These are phyloP conservation scores for Alternaria alternata DNA, from an alignment of 2,329 filamentous ascomycete genomes.

Conservation along the genomic window DNA sequence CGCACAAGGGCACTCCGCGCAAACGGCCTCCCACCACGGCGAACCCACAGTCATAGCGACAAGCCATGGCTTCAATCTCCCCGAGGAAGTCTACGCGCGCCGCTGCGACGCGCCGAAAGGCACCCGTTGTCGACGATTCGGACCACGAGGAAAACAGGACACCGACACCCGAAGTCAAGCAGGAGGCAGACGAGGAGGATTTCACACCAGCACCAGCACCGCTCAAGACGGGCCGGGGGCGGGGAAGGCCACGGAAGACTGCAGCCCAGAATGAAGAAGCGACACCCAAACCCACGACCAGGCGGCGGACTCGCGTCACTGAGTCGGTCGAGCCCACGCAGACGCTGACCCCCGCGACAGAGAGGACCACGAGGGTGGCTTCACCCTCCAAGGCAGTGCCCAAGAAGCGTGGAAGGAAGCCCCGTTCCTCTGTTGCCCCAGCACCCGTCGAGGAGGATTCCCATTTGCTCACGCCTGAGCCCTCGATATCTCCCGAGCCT, in stretches of 20 bases:
- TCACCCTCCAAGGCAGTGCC: conserved; percentile 49
- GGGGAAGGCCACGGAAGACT: conserved; percentile 61
- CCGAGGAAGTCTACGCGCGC: conserved; percentile 67
- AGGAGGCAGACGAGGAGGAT: conserved; percentile 77
- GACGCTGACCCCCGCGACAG: conserved; percentile 66
- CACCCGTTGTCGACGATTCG: conserved; percentile 75
- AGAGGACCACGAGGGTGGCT: conserved; percentile 50
- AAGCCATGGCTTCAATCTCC: conserved; percentile 50
- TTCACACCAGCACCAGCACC: conserved; percentile 74
- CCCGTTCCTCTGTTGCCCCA: conserved; percentile 51
- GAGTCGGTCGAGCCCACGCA: conserved; percentile 67
- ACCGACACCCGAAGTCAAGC: conserved; percentile 60
- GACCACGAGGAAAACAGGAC: conserved; percentile 77
- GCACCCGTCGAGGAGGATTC: conserved; percentile 52
- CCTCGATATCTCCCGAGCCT: conserved; percentile 66
- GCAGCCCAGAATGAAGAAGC: conserved; percentile 47
- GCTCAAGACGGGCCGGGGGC: conserved; percentile 63
- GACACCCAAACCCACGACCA: conserved; percentile 57
- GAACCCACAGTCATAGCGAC: conserved; percentile 27
- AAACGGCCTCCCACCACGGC: conserved; percentile 15
- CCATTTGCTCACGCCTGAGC: conserved; percentile 56
- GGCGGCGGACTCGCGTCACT: conserved; percentile 55
- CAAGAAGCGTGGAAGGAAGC: conserved; percentile 66
- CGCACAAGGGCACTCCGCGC: conserved; percentile 12
- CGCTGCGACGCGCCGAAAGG: conserved; percentile 70